Conservation (phyloP, 345 rosid species). For the Adansonia digitata region DNA sequence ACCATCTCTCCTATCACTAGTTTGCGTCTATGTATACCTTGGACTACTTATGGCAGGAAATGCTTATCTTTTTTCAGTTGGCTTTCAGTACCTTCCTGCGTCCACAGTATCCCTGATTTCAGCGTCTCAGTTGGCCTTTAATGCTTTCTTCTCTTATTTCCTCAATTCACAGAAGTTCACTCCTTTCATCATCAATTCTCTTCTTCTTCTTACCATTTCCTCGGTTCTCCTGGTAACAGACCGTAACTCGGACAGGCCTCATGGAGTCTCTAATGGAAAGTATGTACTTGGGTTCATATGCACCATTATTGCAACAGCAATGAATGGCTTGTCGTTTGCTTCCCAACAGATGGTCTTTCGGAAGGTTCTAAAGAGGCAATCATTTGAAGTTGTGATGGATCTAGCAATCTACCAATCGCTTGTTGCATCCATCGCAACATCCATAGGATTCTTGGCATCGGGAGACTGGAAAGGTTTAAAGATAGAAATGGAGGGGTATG, state of each 20-base stretch:
- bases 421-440: background rate
- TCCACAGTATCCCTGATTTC: constrained; percentile 25
- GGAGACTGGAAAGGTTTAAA: constrained; percentile 35
- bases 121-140: constrained; percentile 32
- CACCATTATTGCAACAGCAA: constrained; percentile 44
- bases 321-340: constrained; percentile 35
- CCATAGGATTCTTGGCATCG: constrained; percentile 31
- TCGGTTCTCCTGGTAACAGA: constrained; percentile 40
- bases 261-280: constrained; percentile 15
- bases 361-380: constrained; percentile 30
- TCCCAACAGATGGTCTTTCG: constrained; percentile 33
- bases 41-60: constrained; percentile 16
- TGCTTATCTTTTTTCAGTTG: constrained; percentile 19
- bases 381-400: constrained; percentile 26
- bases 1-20: too few relatives aligned
- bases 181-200: constrained; percentile 28
- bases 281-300: constrained; percentile 37
- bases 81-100: constrained; percentile 34
- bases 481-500: constrained; percentile 32
- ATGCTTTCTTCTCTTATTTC: constrained; percentile 31
- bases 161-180: constrained; percentile 33
- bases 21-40: constrained; percentile 7
- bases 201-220: too few relatives aligned
- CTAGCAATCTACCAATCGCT: constrained; percentile 26
- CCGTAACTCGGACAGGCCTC: constrained; percentile 1